Evolutionary conservation across 2,329 filamentous ascomycete species (phyloP), one percentile per base, ranked within the genome.

Genomic region (Fusarium cyanostomum): DNA sequence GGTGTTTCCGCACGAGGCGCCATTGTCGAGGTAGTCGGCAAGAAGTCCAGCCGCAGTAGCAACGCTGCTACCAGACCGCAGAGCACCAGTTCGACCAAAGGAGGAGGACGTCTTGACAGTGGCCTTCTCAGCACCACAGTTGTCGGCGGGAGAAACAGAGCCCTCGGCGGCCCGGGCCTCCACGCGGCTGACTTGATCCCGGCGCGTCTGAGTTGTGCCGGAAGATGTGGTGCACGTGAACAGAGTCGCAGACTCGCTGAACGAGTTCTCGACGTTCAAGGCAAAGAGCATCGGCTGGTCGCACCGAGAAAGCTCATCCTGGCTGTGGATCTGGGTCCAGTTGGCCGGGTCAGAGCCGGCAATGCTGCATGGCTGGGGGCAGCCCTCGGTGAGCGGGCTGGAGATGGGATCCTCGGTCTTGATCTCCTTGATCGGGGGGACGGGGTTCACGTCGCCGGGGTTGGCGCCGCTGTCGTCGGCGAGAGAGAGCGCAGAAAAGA

Each of bases 251-350:
- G 53, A 67, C n/a, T 66, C 67, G 42, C 58, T 67, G 13, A 63
- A 67, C 8, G 64, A 50, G 16, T 68, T 71, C 54, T 63, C 49
- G 9, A 71, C 60, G 12, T 71, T 70, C 3, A 71, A 31, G 2
- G 54, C 52, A 41, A 71, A 70, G 2, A 71, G 63, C 26, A 71
- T 54, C 1, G 65, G 69, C 2, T 59, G 55, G 0, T 57, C 21
- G 18, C 69, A 71, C 0, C 54, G 49, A 2, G 58, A 44, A 1
- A 71, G 55, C 11, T 71, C 68, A 9, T 59, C 63, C 9, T 59
- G 48, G 26, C 64, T 68, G 5, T 71, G 68, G 7, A 71, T 13
- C 41, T 71, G 65, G 1, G 69, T 71, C 69, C 69, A 71, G 27
- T 66, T 68, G 42, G 56, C 50, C 3, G 69, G 65, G 13, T 71